Evolutionary conservation across 495 filamentous ascomycete species (phyloP).

Genomic region (Penicillium psychrofluorescens): DNA sequence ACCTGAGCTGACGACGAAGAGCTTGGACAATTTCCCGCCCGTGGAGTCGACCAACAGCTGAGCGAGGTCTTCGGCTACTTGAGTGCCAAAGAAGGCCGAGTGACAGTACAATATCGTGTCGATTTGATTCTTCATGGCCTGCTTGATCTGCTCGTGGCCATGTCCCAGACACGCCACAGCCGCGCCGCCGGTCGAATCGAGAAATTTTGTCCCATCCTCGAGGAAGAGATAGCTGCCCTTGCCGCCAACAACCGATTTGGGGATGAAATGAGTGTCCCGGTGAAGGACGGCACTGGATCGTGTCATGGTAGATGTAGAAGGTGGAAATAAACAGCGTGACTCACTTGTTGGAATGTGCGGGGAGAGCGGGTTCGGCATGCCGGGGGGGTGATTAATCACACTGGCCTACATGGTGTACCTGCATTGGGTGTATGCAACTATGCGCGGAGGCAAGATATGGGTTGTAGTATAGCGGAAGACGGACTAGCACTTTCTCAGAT

Average conservation of each 20-base stretch:
- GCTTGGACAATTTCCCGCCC: conserved; percentile 34
- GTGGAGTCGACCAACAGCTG: conserved; percentile 38
- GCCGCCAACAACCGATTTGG: conserved; percentile 32
- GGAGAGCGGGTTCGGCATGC: conserved; percentile 24
- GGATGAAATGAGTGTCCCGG: conserved; percentile 31
- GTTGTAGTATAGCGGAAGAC: too few species aligned
- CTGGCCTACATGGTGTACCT: too few species aligned
- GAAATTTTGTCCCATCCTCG: conserved; percentile 54
- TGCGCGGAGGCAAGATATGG: too few species aligned
- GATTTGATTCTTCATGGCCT: conserved; percentile 44
- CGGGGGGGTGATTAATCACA: conserved; percentile 11
- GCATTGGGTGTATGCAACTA: too few species aligned
- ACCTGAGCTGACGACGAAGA: conserved; percentile 53
- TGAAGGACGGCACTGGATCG: conserved; percentile 34
- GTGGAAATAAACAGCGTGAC: conserved; percentile 7
- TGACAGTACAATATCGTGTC: conserved; percentile 46
- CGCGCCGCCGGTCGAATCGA: conserved; percentile 53
- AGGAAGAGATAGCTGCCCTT: conserved; percentile 42
- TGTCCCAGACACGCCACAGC: conserved; percentile 46
- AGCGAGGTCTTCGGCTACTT: conserved; percentile 39
- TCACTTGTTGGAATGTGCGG: conserved; percentile 1
- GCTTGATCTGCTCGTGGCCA: conserved; percentile 33
- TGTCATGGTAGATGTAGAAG: background rate
- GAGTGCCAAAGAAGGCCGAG: conserved; percentile 43
- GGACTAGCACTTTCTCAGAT: too few species aligned